Conservation (phyloP, 2,329 filamentous ascomycete genomes). For the Penicillium carneum region DNA sequence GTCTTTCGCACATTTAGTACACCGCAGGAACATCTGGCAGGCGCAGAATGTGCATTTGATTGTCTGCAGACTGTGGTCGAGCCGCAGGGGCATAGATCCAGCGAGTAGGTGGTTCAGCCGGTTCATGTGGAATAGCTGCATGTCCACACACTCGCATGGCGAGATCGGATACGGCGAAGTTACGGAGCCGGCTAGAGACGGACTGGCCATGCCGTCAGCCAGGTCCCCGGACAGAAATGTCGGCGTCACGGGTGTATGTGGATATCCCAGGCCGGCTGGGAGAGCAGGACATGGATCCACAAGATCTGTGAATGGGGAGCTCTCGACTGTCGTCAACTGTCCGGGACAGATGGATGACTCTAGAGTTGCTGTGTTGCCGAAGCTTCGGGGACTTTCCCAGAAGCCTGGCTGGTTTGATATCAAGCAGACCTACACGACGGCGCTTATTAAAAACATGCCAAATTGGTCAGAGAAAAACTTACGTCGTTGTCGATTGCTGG, state of each 20-base stretch:
- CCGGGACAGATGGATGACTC: conserved; percentile 32
- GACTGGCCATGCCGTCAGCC: conserved; percentile 38
- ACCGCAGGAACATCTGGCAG: conserved; percentile 43
- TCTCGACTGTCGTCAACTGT: conserved; percentile 23
- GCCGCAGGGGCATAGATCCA: conserved; percentile 37
- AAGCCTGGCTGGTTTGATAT: conserved; percentile 31
- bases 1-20: conserved; percentile 42
- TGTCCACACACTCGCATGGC: conserved; percentile 43
- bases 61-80: conserved; percentile 45
- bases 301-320: conserved; percentile 30
- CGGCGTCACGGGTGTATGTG: conserved; percentile 42
- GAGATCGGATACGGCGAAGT: conserved; percentile 31
- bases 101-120: conserved; percentile 42
- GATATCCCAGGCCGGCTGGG: conserved; percentile 32
- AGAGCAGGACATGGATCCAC: conserved; percentile 28
- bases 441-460: not conserved
- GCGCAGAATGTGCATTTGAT: conserved; percentile 42
- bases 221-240: conserved; percentile 43
- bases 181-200: conserved; percentile 40
- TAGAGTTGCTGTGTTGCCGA: conserved; percentile 27
- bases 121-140: conserved; percentile 41
- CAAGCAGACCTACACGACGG: conserved; percentile 25
- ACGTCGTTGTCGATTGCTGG: conserved; percentile 32
- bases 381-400: conserved; percentile 41
- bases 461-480: not conserved